Evolutionary conservation across 2,329 filamentous ascomycete genomes (phyloP).

Genomic region (Sclerotinia borealis): DNA sequence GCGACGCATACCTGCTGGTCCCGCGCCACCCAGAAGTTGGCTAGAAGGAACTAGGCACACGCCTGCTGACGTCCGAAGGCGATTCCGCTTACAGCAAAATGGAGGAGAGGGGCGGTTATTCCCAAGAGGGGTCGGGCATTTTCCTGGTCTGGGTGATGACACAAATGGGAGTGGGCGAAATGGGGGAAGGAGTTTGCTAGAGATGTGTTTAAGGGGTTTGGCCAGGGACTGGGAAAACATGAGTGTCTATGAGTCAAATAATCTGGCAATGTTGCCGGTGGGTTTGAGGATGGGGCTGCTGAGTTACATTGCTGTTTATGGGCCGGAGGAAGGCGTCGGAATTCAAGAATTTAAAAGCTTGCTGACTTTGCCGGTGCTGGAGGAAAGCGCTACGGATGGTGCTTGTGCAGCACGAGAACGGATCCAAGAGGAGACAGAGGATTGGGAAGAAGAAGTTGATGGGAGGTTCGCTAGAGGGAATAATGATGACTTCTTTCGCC

Average conservation of each 20-base stretch:
- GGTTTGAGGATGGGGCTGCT: constrained; percentile 48
- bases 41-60: constrained; percentile 34
- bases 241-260: constrained; percentile 49
- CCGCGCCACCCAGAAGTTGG: constrained; percentile 56
- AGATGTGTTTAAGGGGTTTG: constrained; percentile 44
- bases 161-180: background rate
- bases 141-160: constrained; percentile 35
- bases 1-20: constrained; percentile 50
- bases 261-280: constrained; percentile 50
- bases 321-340: constrained; percentile 42
- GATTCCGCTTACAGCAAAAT: background rate
- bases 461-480: constrained; percentile 19
- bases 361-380: constrained; percentile 32
- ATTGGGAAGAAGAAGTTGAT: constrained; percentile 19
- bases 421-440: constrained; percentile 17
- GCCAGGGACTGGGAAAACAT: constrained; percentile 51
- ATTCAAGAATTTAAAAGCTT: constrained; percentile 45
- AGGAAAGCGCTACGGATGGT: background rate
- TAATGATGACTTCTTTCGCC: constrained; percentile 44
- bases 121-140: constrained; percentile 28
- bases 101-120: constrained; percentile 25
- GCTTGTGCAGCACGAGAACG: background rate
- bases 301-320: constrained; percentile 42
- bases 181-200: constrained; percentile 37
- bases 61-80: constrained; percentile 12